These are phyloP conservation scores for Rhodotorula sp. DNA, from an alignment of 1,284 basidiomycete genomes.

Conservation along the genomic window DNA sequence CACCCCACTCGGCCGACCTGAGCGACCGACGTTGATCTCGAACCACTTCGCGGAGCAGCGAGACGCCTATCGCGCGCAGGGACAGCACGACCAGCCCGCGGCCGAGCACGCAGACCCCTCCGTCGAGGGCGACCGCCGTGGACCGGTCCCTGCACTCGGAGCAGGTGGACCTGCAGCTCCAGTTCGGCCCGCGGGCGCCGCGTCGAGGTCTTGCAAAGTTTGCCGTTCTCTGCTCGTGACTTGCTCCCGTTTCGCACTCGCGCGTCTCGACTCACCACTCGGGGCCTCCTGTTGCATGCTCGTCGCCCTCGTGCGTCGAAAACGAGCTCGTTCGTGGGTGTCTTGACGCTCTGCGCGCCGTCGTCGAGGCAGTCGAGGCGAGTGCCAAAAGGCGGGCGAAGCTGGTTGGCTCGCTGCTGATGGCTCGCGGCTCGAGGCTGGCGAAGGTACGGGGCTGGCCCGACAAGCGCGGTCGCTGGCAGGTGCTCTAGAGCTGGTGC, in stretches of 20 bases:
- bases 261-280: background rate
- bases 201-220: background rate
- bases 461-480: too few species aligned
- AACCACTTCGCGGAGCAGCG: background rate
- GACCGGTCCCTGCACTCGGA: background rate
- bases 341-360: background rate
- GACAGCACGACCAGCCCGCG: background rate
- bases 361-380: background rate
- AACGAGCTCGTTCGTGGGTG: background rate
- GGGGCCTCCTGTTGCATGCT: background rate
- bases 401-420: background rate
- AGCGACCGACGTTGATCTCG: background rate
- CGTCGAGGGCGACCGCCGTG: background rate
- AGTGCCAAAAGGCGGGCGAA: background rate
- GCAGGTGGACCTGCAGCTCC: background rate
- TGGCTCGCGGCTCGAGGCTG: too few species aligned
- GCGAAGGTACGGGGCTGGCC: too few species aligned
- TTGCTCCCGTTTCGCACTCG: background rate
- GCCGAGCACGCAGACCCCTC: background rate
- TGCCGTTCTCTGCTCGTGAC: background rate
- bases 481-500: background rate
- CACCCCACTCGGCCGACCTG: conserved; percentile 6
- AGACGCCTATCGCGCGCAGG: background rate
- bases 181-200: background rate
- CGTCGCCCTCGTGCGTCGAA: background rate